Evolutionary conservation across 2,329 filamentous ascomycete genomes (phyloP), one percentile per base, ranked within the genome.

Genomic region (Penicillium sp.): DNA sequence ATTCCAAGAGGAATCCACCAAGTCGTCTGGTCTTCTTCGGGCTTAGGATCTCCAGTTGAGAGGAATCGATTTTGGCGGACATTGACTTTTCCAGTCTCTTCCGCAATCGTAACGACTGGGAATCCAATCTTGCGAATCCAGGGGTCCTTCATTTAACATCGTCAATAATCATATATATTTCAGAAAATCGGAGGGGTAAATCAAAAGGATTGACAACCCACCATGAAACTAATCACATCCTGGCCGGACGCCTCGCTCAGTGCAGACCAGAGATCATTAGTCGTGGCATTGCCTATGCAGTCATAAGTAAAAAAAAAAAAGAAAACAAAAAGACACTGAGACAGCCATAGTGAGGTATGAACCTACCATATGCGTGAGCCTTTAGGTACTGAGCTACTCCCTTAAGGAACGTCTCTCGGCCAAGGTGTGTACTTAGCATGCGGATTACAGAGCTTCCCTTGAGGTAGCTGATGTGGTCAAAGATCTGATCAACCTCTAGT

Each of bases 111-210:
- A 21, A 99, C 80, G 15, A 98, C 89, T 0, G 95, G 95, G 78
- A 97, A 96, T 1, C 95, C 95, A 68, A 98, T 96, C 81, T 94
- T 95, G 70, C 90, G 88, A 73, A 98, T 97, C 95, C 95, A 99
- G 19, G 91, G 89, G 67, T 92, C 86, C 81, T 83, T 63, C 51
- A 56, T 26, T 26, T 26, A 7, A 19, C 54, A 56, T 26, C 26
- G 26, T 26, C 26, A 26, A 26, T 26, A 26, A 26, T 26, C 26
- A 26, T 26, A 50, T 45, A 63, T 53, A 64, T 67, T 56, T 70
- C 60, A 59, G 21, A 13, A 23, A 13, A 35, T 9, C 15, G 9
- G 19, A 51, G 26, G 35, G 21, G 19, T n/a, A 52, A 21, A 29
- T 8, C 47, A 19, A 17, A 6, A 56, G 21, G 52, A 7, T 21